A percentile compares a stretch with the other conserved stretches of the same genome.
These are phyloP conservation scores for Cytidiella melzeri DNA, from an alignment of 768 basidiomycete species.

Conservation along the genomic window DNA sequence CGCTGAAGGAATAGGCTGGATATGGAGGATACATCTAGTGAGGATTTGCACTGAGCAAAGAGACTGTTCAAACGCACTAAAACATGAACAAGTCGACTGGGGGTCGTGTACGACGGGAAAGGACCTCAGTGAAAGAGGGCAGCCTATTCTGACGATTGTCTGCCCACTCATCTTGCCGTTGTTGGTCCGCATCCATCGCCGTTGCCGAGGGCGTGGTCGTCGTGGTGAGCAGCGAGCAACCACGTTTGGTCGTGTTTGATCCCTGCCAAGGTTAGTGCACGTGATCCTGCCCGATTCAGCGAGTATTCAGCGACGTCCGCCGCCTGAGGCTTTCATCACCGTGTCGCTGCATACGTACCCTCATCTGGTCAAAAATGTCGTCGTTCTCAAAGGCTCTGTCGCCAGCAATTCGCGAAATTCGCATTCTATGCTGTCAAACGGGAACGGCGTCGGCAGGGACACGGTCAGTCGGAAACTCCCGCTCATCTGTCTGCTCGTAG, in stretches of 20 bases:
- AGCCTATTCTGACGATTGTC: constrained; percentile 66
- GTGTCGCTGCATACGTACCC: too few relatives aligned
- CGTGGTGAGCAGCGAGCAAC: constrained; percentile 13
- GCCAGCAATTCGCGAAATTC: constrained; percentile 74
- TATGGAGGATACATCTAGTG: constrained; percentile 1
- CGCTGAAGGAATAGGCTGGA: constrained; percentile 88
- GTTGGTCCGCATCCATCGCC: constrained; percentile 29
- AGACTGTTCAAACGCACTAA: constrained; percentile 59
- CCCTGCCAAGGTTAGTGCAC: not conserved
- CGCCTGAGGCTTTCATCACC: too few relatives aligned
- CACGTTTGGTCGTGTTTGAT: constrained; percentile 8
- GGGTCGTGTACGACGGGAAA: constrained; percentile 83
- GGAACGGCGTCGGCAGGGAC: constrained; percentile 73
- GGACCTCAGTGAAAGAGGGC: constrained; percentile 86
- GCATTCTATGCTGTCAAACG: constrained; percentile 75
- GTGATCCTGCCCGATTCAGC: too few relatives aligned
- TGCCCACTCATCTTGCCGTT: constrained; percentile 66
- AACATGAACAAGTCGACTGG: constrained; percentile 99
- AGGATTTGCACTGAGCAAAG: constrained; percentile 7
- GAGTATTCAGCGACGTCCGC: not conserved
- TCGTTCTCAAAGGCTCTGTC: constrained; percentile 69
- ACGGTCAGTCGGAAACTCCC: constrained; percentile 41
- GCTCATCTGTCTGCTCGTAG: constrained; percentile 3
- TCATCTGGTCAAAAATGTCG: constrained; percentile 6
- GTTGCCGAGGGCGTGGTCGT: not conserved